These are phyloP conservation scores for Diatrype stigma DNA, from an alignment of 2,329 filamentous ascomycete species.

Conservation along the genomic window DNA sequence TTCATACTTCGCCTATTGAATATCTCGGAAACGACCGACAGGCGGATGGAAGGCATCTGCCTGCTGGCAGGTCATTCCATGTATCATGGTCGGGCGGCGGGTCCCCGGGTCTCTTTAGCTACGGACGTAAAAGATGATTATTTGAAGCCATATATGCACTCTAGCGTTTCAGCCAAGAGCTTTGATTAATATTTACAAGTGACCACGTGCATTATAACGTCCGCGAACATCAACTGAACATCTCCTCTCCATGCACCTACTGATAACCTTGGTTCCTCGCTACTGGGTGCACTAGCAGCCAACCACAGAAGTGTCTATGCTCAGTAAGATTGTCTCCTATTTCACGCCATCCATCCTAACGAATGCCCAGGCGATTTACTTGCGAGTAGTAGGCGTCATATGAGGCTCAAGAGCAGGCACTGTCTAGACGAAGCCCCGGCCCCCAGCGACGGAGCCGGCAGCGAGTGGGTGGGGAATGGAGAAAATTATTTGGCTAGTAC, in stretches of 20 bases:
- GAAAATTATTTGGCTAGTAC: slow-evolving; percentile 6
- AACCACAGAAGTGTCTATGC: background rate
- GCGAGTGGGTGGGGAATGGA: background rate
- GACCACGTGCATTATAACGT: slow-evolving; percentile 18
- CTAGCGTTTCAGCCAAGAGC: slow-evolving; percentile 18
- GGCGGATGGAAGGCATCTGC: slow-evolving; percentile 18
- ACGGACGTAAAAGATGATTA: slow-evolving; percentile 26
- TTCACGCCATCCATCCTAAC: no score
- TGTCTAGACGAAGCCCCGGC: background rate
- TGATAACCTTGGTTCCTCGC: background rate
- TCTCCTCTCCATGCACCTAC: slow-evolving; percentile 1
- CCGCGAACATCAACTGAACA: slow-evolving; percentile 12
- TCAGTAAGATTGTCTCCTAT: background rate
- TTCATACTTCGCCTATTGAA: slow-evolving; percentile 3
- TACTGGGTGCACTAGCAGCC: background rate
- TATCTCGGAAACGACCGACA: slow-evolving; percentile 24
- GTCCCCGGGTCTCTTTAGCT: slow-evolving; percentile 24
- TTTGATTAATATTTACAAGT: slow-evolving; percentile 4
- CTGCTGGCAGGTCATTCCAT: slow-evolving; percentile 15
- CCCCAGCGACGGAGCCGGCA: background rate
- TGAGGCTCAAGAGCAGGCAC: background rate
- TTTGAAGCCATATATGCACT: slow-evolving; percentile 25
- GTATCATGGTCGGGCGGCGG: slow-evolving; percentile 11
- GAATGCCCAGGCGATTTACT: background rate
- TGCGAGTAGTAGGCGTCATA: background rate